These are phyloP conservation scores for Geranomyces michiganensis DNA, from an alignment of 192 early-diverging fungal genomes.

Conservation along the genomic window DNA sequence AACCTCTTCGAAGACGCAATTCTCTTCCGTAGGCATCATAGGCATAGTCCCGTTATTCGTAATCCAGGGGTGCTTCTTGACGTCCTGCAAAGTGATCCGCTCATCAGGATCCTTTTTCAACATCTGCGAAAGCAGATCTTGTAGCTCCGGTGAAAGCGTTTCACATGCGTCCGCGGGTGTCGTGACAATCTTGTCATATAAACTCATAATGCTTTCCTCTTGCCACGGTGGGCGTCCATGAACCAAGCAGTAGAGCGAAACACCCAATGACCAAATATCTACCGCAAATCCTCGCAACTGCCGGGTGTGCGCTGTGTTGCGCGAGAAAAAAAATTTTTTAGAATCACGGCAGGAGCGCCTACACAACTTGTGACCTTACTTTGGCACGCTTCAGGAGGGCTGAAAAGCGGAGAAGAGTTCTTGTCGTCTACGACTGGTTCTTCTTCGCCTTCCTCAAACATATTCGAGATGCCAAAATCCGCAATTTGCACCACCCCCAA, in stretches of 20 bases:
- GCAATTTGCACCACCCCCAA: conserved; percentile 52
- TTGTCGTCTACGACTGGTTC: conserved; percentile 49
- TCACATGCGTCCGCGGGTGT: conserved; percentile 34
- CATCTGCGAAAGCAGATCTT: conserved; percentile 47
- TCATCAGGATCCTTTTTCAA: conserved; percentile 47
- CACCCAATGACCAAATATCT: conserved; percentile 65
- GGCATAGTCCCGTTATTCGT: conserved; percentile 40
- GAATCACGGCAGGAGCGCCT: background rate
- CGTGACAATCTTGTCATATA: conserved; percentile 48
- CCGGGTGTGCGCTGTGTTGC: conserved; percentile 11
- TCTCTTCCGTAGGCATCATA: conserved; percentile 49
- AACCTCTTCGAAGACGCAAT: conserved; percentile 51
- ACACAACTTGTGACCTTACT: conserved; percentile 43
- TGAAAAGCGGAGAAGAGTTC: conserved; percentile 59
- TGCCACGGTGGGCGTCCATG: conserved; percentile 59
- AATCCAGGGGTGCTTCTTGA: conserved; percentile 51
- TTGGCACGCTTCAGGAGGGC: conserved; percentile 54
- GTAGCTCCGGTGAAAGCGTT: conserved; percentile 33
- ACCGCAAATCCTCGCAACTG: conserved; percentile 48
- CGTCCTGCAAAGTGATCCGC: conserved; percentile 40
- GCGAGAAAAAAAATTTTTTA: background rate
- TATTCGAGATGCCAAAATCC: conserved; percentile 67
- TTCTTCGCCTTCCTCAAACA: conserved; percentile 54
- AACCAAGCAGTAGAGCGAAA: conserved; percentile 60
- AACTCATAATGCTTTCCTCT: conserved; percentile 42